Evolutionary conservation across 345 rosid genomes (phyloP).

Genomic region (Trapa incisa): DNA sequence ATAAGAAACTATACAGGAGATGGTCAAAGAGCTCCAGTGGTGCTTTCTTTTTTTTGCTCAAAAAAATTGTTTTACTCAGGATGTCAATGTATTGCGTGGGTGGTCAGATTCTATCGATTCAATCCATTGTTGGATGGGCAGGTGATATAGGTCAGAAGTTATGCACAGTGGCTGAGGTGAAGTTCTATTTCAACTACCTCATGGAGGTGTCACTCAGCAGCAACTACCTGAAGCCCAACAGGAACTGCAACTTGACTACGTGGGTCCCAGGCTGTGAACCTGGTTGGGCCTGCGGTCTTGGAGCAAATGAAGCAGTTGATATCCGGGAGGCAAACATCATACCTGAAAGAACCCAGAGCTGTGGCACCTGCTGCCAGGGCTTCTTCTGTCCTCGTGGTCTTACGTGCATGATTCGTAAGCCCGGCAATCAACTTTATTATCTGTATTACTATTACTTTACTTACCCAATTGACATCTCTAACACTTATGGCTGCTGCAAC

Average conservation of each 20-base stretch:
- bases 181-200: conserved; percentile 49
- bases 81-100: not conserved
- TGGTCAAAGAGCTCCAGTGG: not conserved
- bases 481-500: not conserved
- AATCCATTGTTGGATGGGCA: conserved; percentile 13
- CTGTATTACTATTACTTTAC: too few relatives aligned
- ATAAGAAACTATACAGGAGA: not conserved
- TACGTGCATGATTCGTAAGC: conserved; percentile 95
- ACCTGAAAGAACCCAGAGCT: conserved; percentile 50
- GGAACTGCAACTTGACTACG: conserved; percentile 65
- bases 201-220: conserved; percentile 21
- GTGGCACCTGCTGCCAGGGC: conserved; percentile 75
- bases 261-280: conserved; percentile 96
- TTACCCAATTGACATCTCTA: not conserved
- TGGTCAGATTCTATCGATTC: not conserved
- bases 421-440: too few relatives aligned
- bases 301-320: conserved; percentile 27
- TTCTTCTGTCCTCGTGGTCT: conserved; percentile 88
- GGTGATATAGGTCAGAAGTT: conserved; percentile 39
- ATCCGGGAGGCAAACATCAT: conserved; percentile 33
- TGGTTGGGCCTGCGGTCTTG: conserved; percentile 82
- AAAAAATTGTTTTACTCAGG: not conserved
- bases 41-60: too few relatives aligned
- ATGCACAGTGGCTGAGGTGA: conserved; percentile 76
- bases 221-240: conserved; percentile 43